Base-by-base conservation (phyloP, 768 basidiomycete genomes). In the Leccinum incarnatum region DNA sequence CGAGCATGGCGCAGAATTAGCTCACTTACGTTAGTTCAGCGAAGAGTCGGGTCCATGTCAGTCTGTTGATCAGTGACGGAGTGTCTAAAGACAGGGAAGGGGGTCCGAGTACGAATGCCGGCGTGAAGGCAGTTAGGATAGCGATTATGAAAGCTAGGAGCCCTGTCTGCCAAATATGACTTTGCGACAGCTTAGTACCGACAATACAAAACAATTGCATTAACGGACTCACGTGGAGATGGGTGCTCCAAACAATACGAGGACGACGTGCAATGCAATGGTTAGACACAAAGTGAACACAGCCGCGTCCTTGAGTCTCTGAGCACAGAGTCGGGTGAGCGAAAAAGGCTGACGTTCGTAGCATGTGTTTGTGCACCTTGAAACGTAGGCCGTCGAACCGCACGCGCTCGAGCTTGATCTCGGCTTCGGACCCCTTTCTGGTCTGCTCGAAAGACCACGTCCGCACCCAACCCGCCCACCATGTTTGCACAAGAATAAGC, bases 11-110 rank as follows among this genome's bases (percentile, higher is more conserved):
- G n/a, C 17, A 3, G 17, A 19, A 29, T 17, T 59, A 25, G 30
- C 46, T 54, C 4, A 86, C 93, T 71, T 68, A 96, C 95, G 82
- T 80, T 60, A 91, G 75, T 63, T 94, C 89, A 51, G 83, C 89
- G 67, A 95, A 95, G 42, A 98, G 77, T 52, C 91, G 82, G 23
- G 84, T 79, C 88, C 92, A 93, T 6, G 82, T 81, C 69, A 86
- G 78, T 46, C 88, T 79, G 48, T 79, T 81, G 54, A 83, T 71
- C 36, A 85, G 66, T 1, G 86, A 78, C 15, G 72, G 68, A 7
- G 77, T 73, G 49, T 76, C 74, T 19, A 69, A 71, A 21, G 73
- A 72, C 15, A 83, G 62, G 37, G 79, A 79, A 0, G 91, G 89
- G 2, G 77, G 61, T 7, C 91, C 91, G 17, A 93, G 76, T 3